Percentiles rank a stretch among this genome's conserved stretches.
phyloP scores from a whole-genome alignment of 768 basidiomycete genomes.

The Saitozyma sp. region DNA sequence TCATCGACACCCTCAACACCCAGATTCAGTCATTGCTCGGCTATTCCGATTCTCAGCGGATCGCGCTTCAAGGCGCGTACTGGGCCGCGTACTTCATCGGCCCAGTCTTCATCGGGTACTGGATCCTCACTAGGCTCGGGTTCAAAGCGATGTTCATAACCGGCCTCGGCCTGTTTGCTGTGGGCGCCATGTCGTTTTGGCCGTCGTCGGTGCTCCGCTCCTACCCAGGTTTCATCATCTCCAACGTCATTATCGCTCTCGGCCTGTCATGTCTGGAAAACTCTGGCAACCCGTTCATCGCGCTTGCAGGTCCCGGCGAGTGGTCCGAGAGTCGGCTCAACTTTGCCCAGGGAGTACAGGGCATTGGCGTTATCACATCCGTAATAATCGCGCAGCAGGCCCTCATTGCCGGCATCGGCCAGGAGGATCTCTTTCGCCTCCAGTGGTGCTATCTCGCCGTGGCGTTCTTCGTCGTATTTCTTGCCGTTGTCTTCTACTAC shows the following conservation, averaged over 20 bases:
- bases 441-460: constrained; percentile 48
- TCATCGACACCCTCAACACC: constrained; percentile 40
- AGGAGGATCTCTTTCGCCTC: constrained; percentile 26
- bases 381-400: constrained; percentile 35
- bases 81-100: constrained; percentile 42
- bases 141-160: constrained; percentile 31
- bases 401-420: constrained; percentile 21
- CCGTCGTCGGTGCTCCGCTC: too few species aligned
- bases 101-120: constrained; percentile 34
- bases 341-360: constrained; percentile 15
- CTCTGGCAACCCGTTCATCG: constrained; percentile 30
- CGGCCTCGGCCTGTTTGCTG: constrained; percentile 37
- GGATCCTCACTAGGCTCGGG: constrained; percentile 18
- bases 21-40: constrained; percentile 30
- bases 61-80: constrained; percentile 39
- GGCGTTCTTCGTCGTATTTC: constrained; percentile 35
- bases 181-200: constrained; percentile 33
- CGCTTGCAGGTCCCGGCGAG: too few species aligned
- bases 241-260: too few species aligned
- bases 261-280: constrained; percentile 41
- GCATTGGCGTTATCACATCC: constrained; percentile 24
- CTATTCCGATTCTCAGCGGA: constrained; percentile 19
- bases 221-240: too few species aligned
- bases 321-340: constrained; percentile 33
- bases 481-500: constrained; percentile 45